A percentile compares a stretch with the other conserved stretches of the same genome.
phyloP scores from a whole-genome alignment of 768 basidiomycete genomes.

The Udeniomyces megalosporus region DNA sequence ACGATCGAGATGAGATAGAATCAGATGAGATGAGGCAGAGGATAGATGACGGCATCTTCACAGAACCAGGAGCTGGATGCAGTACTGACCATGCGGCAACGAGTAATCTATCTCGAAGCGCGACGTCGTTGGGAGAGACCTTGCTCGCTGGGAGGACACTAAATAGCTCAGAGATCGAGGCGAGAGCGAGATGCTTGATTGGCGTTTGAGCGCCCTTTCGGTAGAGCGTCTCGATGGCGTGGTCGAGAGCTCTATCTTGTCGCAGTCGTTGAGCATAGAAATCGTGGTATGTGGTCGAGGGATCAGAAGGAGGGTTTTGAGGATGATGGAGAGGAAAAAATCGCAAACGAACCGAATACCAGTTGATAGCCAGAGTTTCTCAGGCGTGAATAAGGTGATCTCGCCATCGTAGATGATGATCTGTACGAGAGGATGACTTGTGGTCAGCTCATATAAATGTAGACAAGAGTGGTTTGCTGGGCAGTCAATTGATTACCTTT shows the following conservation, averaged over 20 bases:
- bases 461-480: background rate
- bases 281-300: too few species aligned
- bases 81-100: constrained; percentile 62
- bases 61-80: too few species aligned
- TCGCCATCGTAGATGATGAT: constrained; percentile 65
- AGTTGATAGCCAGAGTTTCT: constrained; percentile 62
- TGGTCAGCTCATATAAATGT: background rate
- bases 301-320: background rate
- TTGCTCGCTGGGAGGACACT: constrained; percentile 52
- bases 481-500: constrained; percentile 22
- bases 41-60: too few species aligned
- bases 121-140: constrained; percentile 41
- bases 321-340: background rate
- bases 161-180: constrained; percentile 55
- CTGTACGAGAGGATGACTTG: background rate
- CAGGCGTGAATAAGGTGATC: constrained; percentile 54
- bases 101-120: constrained; percentile 50
- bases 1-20: constrained; percentile 37
- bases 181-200: constrained; percentile 47
- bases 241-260: constrained; percentile 45
- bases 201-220: constrained; percentile 42
- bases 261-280: background rate
- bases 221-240: constrained; percentile 57
- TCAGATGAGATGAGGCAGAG: too few species aligned
- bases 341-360: constrained; percentile 37